phyloP scores from a whole-genome alignment of 139 green algal genomes.

The Closterium sp. region DNA sequence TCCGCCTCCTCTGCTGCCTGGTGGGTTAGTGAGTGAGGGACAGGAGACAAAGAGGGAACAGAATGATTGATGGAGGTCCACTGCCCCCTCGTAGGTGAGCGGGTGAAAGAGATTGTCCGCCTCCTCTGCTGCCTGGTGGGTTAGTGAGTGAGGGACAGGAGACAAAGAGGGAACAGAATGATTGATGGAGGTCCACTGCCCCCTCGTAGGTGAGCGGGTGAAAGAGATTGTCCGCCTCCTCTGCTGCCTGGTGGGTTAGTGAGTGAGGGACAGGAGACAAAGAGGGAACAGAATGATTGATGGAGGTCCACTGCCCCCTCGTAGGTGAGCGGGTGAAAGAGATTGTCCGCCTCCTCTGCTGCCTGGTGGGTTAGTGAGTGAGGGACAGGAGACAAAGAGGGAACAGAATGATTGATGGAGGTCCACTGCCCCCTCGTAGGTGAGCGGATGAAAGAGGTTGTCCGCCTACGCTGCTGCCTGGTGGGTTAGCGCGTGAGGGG shows the following conservation, averaged over 20 bases:
- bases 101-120: constrained; percentile 64
- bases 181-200: no score
- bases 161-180: no score
- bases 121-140: constrained; percentile 60
- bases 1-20: constrained; percentile 69
- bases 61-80: no score
- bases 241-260: constrained; percentile 49
- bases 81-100: constrained; percentile 50
- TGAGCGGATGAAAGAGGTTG: constrained; percentile 59
- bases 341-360: constrained; percentile 78
- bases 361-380: constrained; percentile 18
- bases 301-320: no score
- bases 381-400: no score
- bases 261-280: no score
- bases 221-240: constrained; percentile 80
- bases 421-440: no score
- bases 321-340: constrained; percentile 36
- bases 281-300: no score
- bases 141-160: no score
- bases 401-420: no score
- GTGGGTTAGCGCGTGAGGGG: no score
- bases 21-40: not conserved
- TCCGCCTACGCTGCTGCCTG: constrained; percentile 68
- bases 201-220: constrained; percentile 38
- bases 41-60: no score